These are phyloP conservation scores for Pleurozium schreberi DNA, from an alignment of 225 moss, liverwort and hornwort genomes.

Conservation along the genomic window DNA sequence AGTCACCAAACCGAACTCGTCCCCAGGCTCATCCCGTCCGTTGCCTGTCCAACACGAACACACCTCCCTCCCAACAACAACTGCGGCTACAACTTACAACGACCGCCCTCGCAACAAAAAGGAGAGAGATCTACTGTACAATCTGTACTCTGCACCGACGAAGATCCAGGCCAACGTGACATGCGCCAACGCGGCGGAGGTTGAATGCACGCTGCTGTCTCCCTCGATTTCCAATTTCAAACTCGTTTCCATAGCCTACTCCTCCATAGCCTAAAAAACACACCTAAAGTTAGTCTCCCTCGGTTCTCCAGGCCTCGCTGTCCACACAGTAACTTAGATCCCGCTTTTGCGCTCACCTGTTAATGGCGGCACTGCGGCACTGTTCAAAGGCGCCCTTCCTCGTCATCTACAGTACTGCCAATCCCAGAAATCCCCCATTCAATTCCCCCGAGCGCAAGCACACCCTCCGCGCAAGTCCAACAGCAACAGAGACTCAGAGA, in stretches of 20 bases:
- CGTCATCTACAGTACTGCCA: not conserved
- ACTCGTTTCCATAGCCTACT: not conserved
- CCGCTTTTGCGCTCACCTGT: conserved; percentile 9
- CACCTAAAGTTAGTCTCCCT: not conserved
- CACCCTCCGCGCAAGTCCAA: not conserved
- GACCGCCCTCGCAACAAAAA: not conserved
- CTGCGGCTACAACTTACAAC: not conserved
- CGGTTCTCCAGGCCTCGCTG: not conserved
- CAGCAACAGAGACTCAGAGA: not conserved
- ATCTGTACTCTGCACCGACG: conserved; percentile 4
- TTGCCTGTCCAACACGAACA: not conserved
- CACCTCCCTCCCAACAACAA: not conserved
- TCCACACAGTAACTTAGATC: not conserved
- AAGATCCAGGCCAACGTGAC: not conserved
- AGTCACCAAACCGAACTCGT: not conserved
- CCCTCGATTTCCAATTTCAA: not conserved
- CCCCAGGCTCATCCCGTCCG: not conserved
- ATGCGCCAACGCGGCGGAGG: not conserved
- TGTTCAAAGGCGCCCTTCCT: not conserved
- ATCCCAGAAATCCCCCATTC: not conserved
- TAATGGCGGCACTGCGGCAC: not conserved
- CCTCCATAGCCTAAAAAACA: not conserved
- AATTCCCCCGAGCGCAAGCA: not conserved
- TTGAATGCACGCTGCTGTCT: not conserved
- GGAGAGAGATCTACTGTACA: not conserved